phyloP scores from a whole-genome alignment of 1,139 yeast genomes.

The Yamadazyma diospyri region DNA sequence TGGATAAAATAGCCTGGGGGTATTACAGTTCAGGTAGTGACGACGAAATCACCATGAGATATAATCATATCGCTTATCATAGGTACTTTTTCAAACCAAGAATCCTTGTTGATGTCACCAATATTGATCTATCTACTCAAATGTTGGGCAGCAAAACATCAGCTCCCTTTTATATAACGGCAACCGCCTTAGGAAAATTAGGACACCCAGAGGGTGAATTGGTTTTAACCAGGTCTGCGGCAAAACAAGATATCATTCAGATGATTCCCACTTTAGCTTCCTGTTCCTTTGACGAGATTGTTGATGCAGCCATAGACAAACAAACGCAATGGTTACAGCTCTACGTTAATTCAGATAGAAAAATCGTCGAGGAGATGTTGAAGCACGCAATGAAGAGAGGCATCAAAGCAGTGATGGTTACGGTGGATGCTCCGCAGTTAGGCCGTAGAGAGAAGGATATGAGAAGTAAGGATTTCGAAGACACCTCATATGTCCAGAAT shows the following conservation, averaged over 20 bases:
- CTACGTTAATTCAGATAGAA: conserved; percentile 65
- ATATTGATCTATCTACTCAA: conserved; percentile 33
- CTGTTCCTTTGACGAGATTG: conserved; percentile 69
- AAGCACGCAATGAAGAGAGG: conserved; percentile 74
- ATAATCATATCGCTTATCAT: conserved; percentile 85
- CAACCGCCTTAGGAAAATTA: conserved; percentile 77
- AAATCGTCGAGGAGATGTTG: conserved; percentile 56
- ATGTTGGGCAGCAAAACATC: conserved; percentile 39
- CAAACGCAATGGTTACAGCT: conserved; percentile 87
- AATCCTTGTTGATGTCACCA: conserved; percentile 67
- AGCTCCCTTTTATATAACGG: conserved; percentile 69
- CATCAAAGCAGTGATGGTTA: conserved; percentile 73
- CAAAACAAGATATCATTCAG: conserved; percentile 63
- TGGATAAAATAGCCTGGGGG: conserved; percentile 84
- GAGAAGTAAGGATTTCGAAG: conserved; percentile 36
- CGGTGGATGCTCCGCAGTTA: conserved; percentile 92
- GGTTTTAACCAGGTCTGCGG: conserved; percentile 72
- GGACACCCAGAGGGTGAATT: conserved; percentile 80
- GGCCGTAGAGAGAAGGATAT: conserved; percentile 84
- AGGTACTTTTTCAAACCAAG: conserved; percentile 82
- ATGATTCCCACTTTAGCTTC: conserved; percentile 83
- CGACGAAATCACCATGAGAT: conserved; percentile 86
- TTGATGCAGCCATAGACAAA: conserved; percentile 47
- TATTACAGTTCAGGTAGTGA: conserved; percentile 91
- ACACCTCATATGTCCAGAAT: conserved; percentile 55